A percentile compares a stretch with the other conserved stretches of the same genome.
These are phyloP conservation scores for Saitozyma sp. DNA, from an alignment of 768 basidiomycete genomes.

Conservation along the genomic window DNA sequence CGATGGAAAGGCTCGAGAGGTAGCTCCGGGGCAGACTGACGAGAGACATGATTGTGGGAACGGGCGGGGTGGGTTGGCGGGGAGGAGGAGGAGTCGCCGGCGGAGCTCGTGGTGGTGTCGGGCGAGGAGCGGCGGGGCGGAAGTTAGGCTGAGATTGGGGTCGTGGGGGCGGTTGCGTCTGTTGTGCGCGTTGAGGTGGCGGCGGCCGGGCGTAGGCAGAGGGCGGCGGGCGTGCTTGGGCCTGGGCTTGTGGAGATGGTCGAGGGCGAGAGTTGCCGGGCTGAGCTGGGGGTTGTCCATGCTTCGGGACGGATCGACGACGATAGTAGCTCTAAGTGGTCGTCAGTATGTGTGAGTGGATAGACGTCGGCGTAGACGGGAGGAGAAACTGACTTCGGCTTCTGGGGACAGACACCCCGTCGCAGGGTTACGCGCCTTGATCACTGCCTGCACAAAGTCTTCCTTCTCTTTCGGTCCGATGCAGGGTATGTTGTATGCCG, in stretches of 20 bases:
- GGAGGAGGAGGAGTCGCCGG: slow-evolving; percentile 42
- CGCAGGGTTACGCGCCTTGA: slow-evolving; percentile 40
- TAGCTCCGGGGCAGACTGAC: slow-evolving; percentile 63
- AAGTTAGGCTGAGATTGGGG: slow-evolving; percentile 23
- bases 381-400: slow-evolving; percentile 47
- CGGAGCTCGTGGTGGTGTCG: slow-evolving; percentile 46
- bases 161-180: slow-evolving; percentile 8
- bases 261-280: slow-evolving; percentile 6
- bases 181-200: slow-evolving; percentile 26
- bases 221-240: background rate
- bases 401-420: slow-evolving; percentile 48
- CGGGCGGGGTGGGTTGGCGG: slow-evolving; percentile 37
- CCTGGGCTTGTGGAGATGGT: slow-evolving; percentile 24
- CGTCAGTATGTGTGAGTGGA: too few relatives aligned
- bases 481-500: slow-evolving; percentile 42
- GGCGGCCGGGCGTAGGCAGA: slow-evolving; percentile 16
- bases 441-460: slow-evolving; percentile 50
- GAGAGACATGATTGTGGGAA: slow-evolving; percentile 69
- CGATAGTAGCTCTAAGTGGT: slow-evolving; percentile 46
- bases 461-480: slow-evolving; percentile 50
- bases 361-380: too few relatives aligned
- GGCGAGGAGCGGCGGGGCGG: slow-evolving; percentile 34
- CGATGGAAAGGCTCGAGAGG: slow-evolving; percentile 66
- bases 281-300: slow-evolving; percentile 20
- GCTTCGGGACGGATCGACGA: slow-evolving; percentile 26